Evolutionary conservation across 208 protist species (phyloP).

Genomic region (Histomonas meleagridis): DNA sequence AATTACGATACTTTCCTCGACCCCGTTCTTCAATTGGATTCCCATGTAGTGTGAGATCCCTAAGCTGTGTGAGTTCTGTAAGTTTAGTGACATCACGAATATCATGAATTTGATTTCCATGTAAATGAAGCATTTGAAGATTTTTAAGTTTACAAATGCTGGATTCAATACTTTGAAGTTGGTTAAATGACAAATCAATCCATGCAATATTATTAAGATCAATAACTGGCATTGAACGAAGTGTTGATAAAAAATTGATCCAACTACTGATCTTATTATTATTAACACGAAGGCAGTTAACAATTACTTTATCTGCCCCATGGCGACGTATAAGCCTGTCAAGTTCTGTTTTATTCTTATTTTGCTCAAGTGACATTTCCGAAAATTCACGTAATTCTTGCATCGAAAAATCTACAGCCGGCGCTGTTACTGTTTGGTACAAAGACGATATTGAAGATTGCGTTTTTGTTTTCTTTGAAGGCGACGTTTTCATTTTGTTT

Average conservation of each 20-base stretch:
- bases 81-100: slow-evolving; percentile 1
- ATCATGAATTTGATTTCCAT: not conserved
- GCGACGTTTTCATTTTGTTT: not conserved
- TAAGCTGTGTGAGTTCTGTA: not conserved
- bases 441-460: not conserved
- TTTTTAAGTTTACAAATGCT: not conserved
- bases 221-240: not conserved
- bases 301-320: not conserved
- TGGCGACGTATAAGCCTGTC: not conserved
- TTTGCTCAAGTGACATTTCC: slow-evolving; percentile 11
- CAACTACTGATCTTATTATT: slow-evolving; percentile 9
- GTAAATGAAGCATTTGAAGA: not conserved
- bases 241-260: not conserved
- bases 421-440: not conserved
- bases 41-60: not conserved
- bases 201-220: not conserved
- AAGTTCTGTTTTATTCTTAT: not conserved
- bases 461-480: not conserved
- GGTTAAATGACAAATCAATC: slow-evolving; percentile 21
- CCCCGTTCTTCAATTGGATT: slow-evolving; percentile 34
- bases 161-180: not conserved
- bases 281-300: not conserved
- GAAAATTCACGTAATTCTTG: slow-evolving; percentile 25
- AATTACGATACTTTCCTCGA: slow-evolving; percentile 25
- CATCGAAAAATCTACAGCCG: slow-evolving; percentile 1